Evolutionary conservation across 441 rosid genomes (phyloP).

Genomic region (Gossypium schwendimanii): DNA sequence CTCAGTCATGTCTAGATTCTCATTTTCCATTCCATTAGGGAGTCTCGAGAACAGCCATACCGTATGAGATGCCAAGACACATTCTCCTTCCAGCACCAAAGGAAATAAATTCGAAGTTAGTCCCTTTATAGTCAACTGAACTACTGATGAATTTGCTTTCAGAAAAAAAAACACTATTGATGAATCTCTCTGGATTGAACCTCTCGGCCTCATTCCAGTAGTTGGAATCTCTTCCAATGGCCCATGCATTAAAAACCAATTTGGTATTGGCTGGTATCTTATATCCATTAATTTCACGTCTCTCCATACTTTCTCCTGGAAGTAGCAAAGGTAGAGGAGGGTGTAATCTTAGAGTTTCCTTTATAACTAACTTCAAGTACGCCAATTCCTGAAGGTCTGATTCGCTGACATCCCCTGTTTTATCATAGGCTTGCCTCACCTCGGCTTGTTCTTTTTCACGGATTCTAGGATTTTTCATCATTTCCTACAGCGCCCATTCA

Average conservation of each 20-base stretch:
- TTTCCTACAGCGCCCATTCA: conserved; percentile 27
- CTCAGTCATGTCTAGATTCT: conserved; percentile 26
- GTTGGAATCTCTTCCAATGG: conserved; percentile 22
- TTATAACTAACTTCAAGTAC: conserved; percentile 25
- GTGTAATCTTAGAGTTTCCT: conserved; percentile 35
- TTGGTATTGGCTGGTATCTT: conserved; percentile 9
- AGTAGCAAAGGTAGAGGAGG: conserved; percentile 22
- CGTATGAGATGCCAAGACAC: conserved; percentile 24
- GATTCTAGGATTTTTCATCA: conserved; percentile 15
- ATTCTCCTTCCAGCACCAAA: conserved; percentile 34
- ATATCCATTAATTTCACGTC: conserved; percentile 17
- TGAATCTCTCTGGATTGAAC: conserved; percentile 25
- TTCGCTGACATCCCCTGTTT: neutral
- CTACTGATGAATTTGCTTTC: neutral
- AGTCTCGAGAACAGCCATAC: conserved; percentile 3
- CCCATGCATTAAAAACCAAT: conserved; percentile 23
- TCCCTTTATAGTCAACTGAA: conserved; percentile 22
- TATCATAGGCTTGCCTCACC: neutral
- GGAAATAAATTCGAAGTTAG: conserved; percentile 21
- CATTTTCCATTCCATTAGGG: conserved; percentile 14
- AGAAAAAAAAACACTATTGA: neutral
- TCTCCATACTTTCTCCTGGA: conserved; percentile 16
- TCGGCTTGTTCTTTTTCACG: neutral
- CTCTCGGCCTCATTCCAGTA: conserved; percentile 25
- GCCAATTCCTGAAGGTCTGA: conserved; percentile 1